Base-by-base conservation (phyloP, 768 basidiomycete genomes). In the Pholiota molesta region DNA sequence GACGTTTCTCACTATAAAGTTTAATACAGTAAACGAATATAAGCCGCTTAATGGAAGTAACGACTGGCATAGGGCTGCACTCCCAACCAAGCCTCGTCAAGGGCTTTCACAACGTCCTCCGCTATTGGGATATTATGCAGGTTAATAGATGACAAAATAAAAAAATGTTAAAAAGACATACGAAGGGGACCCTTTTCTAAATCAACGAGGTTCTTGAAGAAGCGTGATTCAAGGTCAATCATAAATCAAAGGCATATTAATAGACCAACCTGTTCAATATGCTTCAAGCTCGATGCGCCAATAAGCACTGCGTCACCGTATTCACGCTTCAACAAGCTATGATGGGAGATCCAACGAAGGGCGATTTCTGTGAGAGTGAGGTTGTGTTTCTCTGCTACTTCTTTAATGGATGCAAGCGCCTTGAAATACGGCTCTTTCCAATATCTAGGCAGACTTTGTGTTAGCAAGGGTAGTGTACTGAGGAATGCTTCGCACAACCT, bases 281-380 rank as follows among this genome's bases (percentile, higher is more conserved):
- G 88, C 35, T 75, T 73, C 63, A 83, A 57, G 59, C 79, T 84
- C 7, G 82, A 84, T 23, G 87, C 88, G 21, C 87, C 87, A 65
- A 90, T 87, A 61, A 89, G 73, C 57, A 88, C 74, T n/a, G 81
- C 71, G 65, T 85, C 83, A 8, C 82, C 80, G 23, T 76, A 65
- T 65, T 84, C 82, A 9, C 78, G 72, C 66, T 80, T 77, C 55
- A 88, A 67, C 1, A 74, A 60, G 8, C 82, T 84, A 61, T 88
- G 86, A 60, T 88, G 81, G 56, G 86, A 82, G 56, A 82, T 74
- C 87, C 87, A 89, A n/a, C 87, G 77, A 51, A 87, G 73, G 0
- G 86, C 84, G 4, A 86, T 77, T 71, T 88, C 85, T 2, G 79
- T 75, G 58, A 86, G 73, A 0, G 80, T 78, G 4, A 88, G 70